Conservation (phyloP, 805 yeast species). For the Lachancea mirantina region DNA sequence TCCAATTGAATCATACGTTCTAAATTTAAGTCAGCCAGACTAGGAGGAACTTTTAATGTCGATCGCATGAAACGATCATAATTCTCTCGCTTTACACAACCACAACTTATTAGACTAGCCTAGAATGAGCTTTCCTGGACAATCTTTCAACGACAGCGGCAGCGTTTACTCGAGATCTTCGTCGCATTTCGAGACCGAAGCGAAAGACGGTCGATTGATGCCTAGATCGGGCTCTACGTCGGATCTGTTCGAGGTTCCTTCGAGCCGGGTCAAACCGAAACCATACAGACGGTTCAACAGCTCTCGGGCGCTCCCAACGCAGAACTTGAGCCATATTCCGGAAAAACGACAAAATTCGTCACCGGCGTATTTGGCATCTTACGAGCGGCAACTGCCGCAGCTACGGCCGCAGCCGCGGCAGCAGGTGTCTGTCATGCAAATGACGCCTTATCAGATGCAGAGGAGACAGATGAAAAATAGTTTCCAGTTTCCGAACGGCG, state of each 20-base stretch:
- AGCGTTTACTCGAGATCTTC: slow-evolving; percentile 11
- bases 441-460: slow-evolving; percentile 28
- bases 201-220: slow-evolving; percentile 8
- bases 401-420: no score
- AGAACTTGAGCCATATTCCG: slow-evolving; percentile 8
- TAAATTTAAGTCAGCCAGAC: no score
- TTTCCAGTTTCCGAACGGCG: slow-evolving; percentile 30
- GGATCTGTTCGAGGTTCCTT: slow-evolving; percentile 17
- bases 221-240: slow-evolving; percentile 24
- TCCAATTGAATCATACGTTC: no score
- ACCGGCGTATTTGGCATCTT: slow-evolving; percentile 1
- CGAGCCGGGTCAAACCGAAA: slow-evolving; percentile 6
- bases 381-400: not conserved
- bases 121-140: no score
- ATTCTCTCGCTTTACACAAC: no score
- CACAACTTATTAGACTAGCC: no score
- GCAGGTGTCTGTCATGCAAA: not conserved
- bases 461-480: slow-evolving; percentile 24
- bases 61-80: no score
- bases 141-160: slow-evolving; percentile 4
- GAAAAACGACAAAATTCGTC: slow-evolving; percentile 6
- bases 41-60: no score
- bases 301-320: not conserved
- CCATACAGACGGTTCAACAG: slow-evolving; percentile 7
- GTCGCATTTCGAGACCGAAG: slow-evolving; percentile 1